Base-by-base conservation (phyloP, 306 rosid species). In the Alnus glutinosa region DNA sequence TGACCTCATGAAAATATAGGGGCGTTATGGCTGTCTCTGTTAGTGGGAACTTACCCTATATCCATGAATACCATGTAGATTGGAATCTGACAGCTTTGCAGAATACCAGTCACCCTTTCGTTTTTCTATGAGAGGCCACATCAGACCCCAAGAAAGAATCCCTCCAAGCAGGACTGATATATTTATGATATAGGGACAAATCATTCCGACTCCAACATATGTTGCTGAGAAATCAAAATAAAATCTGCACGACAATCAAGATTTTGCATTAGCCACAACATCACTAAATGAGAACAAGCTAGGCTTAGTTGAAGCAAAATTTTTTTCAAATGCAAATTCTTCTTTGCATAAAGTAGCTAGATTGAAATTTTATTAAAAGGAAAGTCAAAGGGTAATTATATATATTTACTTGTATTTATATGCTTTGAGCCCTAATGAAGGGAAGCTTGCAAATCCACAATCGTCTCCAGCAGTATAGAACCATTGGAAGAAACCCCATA, bases 51-150 rank as follows among this genome's bases (percentile, higher is more conserved):
- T 47, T 9, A 76, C 79, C 79, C 0, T 76, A 62, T 76, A 76
- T 28, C 61, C 79, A 48, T 76, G 79, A 13, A 76, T 32, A 13
- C 78, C 55, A 39, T 44, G 32, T 0, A 74, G 0, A 16, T 71
- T 59, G 39, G 2, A 3, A 23, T 1, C 0, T 28, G 5, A 0
- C 1, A 71, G 58, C 4, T 49, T 49, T 61, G 79, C 62, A 30
- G 14, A 1, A 11, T 76, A 76, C 79, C 79, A 76, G 2, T 47
- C 32, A 9, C 79, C 79, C 59, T 47, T 62, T 32, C 44, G 37
- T 14, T 37, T 42, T 37, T 55, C 78, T 55, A 74, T 74, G 68
- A 55, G 68, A 19, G 78, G 78, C 79, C 79, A 76, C 79, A 76
- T 76, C 19, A 76, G n/a, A 13, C 61, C 79, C 79, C 73, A 76